A percentile compares a stretch with the other conserved stretches of the same genome.
Evolutionary conservation across 2,329 filamentous ascomycete genomes (phyloP).

Genomic region (Lachnellula cervina): DNA sequence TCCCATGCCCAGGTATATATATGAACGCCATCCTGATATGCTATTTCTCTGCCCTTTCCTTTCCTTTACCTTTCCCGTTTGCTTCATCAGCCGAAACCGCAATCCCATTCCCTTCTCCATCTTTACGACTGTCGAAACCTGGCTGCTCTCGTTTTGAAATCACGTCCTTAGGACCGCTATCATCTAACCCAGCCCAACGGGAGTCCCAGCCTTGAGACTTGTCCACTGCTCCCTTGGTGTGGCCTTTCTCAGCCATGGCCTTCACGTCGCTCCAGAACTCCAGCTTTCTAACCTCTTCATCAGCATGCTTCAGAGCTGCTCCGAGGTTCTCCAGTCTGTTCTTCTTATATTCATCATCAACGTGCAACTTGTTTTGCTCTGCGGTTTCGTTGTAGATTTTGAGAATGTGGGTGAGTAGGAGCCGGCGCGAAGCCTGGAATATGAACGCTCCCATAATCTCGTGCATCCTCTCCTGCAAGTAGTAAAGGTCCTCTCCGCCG

Average conservation of each 20-base stretch:
- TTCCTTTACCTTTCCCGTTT: slow-evolving; percentile 16
- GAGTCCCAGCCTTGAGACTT: slow-evolving; percentile 27
- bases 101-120: slow-evolving; percentile 15
- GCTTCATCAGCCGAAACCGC: slow-evolving; percentile 2
- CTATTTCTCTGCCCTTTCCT: slow-evolving; percentile 12
- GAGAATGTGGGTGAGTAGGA: slow-evolving; percentile 67
- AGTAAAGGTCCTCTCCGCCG: slow-evolving; percentile 68
- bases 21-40: slow-evolving; percentile 16
- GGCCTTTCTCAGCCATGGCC: slow-evolving; percentile 52
- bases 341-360: slow-evolving; percentile 27
- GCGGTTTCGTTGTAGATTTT: slow-evolving; percentile 54
- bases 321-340: slow-evolving; percentile 62
- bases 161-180: slow-evolving; percentile 28
- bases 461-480: slow-evolving; percentile 70
- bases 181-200: slow-evolving; percentile 28
- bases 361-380: slow-evolving; percentile 39
- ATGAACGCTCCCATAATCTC: slow-evolving; percentile 82
- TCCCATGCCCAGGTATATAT: too few relatives aligned
- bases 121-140: slow-evolving; percentile 15
- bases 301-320: slow-evolving; percentile 68
- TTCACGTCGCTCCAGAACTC: slow-evolving; percentile 88
- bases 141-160: slow-evolving; percentile 21
- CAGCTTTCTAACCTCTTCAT: slow-evolving; percentile 72
- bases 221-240: slow-evolving; percentile 30
- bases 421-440: slow-evolving; percentile 80